A percentile compares a stretch with the other conserved stretches of the same genome.
Evolutionary conservation across 2,329 filamentous ascomycete genomes (phyloP).

Genomic region (Tetracladium maxilliforme): DNA sequence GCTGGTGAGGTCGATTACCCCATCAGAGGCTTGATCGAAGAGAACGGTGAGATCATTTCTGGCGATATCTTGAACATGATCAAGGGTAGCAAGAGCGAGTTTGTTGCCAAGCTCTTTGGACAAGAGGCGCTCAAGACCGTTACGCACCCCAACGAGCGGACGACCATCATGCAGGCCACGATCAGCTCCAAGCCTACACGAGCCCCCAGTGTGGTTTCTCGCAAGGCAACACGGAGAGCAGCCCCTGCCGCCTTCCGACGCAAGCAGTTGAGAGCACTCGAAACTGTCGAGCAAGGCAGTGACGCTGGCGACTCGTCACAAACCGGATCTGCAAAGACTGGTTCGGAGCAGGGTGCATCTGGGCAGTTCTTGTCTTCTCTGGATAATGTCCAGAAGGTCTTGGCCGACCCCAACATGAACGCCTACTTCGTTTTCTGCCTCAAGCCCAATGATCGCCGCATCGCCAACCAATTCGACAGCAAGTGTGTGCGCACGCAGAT

Average conservation of each 20-base stretch:
- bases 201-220: conserved; percentile 89
- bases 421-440: conserved; percentile 94
- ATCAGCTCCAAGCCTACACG: conserved; percentile 91
- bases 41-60: conserved; percentile 92
- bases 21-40: conserved; percentile 73
- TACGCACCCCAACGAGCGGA: conserved; percentile 81
- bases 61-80: conserved; percentile 93
- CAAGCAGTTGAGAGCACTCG: conserved; percentile 19
- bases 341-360: conserved; percentile 68
- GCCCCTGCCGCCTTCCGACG: too few species aligned
- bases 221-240: too few species aligned
- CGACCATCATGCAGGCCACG: conserved; percentile 86
- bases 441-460: conserved; percentile 92
- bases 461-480: conserved; percentile 97
- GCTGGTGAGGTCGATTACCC: conserved; percentile 94
- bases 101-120: conserved; percentile 83
- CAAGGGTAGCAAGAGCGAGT: conserved; percentile 74
- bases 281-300: conserved; percentile 29
- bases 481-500: conserved; percentile 93
- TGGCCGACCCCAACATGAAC: conserved; percentile 73
- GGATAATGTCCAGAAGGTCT: conserved; percentile 78
- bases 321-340: conserved; percentile 16
- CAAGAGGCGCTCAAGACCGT: conserved; percentile 88
- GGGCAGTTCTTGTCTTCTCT: conserved; percentile 83
- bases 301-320: conserved; percentile 25